These are phyloP conservation scores for Lepiota brunneoincarnata DNA, from an alignment of 768 basidiomycete genomes.

Conservation along the genomic window DNA sequence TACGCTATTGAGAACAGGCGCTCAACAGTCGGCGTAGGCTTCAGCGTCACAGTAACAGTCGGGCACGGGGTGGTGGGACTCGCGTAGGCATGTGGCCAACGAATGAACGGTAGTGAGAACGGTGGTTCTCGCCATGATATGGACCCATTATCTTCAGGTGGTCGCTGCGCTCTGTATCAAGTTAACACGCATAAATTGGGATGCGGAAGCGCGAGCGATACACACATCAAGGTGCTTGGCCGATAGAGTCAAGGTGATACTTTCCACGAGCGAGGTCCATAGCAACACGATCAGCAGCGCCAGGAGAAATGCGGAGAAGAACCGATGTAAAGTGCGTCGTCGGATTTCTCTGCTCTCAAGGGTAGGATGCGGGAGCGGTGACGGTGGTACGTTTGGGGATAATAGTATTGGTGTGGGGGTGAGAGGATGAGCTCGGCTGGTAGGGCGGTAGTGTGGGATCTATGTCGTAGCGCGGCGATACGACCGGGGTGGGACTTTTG, in stretches of 20 bases:
- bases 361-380: neutral
- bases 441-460: neutral
- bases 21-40: neutral
- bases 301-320: slow-evolving; percentile 16
- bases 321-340: slow-evolving; percentile 13
- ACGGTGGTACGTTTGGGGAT: neutral
- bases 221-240: too few relatives aligned
- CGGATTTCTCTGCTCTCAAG: neutral
- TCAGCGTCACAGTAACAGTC: neutral
- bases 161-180: too few relatives aligned
- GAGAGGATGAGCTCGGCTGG: neutral
- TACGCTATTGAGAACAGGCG: slow-evolving; percentile 2
- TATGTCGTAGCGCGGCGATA: neutral
- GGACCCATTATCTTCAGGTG: too few relatives aligned
- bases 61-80: neutral
- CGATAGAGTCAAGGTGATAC: slow-evolving; percentile 5
- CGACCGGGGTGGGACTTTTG: slow-evolving; percentile 11
- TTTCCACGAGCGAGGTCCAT: slow-evolving; percentile 21
- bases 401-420: too few relatives aligned
- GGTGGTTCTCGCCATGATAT: too few relatives aligned
- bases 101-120: neutral
- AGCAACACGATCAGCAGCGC: slow-evolving; percentile 19
- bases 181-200: too few relatives aligned
- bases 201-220: too few relatives aligned
- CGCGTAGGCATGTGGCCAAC: neutral